Conservation (phyloP, 2,329 filamentous ascomycete genomes). For the Fusarium heterosporum region DNA sequence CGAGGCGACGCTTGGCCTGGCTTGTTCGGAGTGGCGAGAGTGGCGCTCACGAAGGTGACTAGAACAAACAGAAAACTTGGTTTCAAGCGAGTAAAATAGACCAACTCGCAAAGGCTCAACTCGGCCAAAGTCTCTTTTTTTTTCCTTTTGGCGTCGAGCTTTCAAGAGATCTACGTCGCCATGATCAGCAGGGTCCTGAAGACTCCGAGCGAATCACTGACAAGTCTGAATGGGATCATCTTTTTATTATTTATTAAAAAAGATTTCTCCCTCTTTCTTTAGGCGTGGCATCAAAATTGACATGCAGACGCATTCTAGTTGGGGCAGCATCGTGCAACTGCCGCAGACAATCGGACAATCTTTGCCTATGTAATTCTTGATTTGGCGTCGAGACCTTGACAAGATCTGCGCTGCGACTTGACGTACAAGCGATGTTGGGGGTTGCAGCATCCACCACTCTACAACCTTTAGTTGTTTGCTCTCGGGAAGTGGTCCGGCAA, state of each 20-base stretch:
- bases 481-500: conserved; percentile 25
- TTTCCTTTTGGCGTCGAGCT: conserved; percentile 14
- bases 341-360: conserved; percentile 18
- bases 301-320: conserved; percentile 16
- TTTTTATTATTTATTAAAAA: conserved; percentile 1
- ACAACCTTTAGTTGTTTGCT: background rate
- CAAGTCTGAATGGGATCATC: conserved; percentile 3
- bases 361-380: conserved; percentile 17
- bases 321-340: conserved; percentile 15
- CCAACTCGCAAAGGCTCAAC: conserved; percentile 1
- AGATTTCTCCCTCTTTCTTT: conserved; percentile 15
- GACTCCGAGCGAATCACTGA: conserved; percentile 30
- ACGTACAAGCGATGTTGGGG: conserved; percentile 34
- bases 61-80: conserved; percentile 35
- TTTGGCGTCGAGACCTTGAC: conserved; percentile 4
- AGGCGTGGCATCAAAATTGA: conserved; percentile 22
- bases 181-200: conserved; percentile 42
- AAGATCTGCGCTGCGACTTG: conserved; percentile 39
- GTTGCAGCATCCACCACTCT: conserved; percentile 4
- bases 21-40: conserved; percentile 25
- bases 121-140: conserved; percentile 22
- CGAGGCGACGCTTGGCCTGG: background rate
- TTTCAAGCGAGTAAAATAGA: conserved; percentile 15
- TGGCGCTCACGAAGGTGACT: conserved; percentile 23
- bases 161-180: conserved; percentile 33